These are phyloP conservation scores for Aphanomyces euteiches DNA, from an alignment of 352 stramenopile genomes.

Conservation along the genomic window DNA sequence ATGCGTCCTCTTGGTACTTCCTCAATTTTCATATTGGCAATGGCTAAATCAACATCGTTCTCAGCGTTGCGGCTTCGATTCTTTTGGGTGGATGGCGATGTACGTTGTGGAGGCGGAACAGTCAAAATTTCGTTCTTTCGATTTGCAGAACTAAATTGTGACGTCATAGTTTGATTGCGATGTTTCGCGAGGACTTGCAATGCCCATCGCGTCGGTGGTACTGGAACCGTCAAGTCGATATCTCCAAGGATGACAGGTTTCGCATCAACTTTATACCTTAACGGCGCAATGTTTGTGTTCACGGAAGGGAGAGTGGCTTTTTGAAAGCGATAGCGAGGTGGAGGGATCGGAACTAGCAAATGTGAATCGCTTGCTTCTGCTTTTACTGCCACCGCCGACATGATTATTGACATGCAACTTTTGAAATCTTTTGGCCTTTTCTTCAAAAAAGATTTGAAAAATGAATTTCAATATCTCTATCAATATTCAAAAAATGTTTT, in stretches of 20 bases:
- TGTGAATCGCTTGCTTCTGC: background rate
- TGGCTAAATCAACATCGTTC: too few species aligned
- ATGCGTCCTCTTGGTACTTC: too few species aligned
- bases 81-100: too few species aligned
- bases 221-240: background rate
- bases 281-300: background rate
- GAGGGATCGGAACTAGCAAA: background rate
- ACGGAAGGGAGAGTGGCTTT: background rate
- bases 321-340: background rate
- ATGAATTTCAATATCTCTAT: background rate
- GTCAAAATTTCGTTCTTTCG: background rate
- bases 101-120: too few species aligned
- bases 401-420: background rate
- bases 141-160: background rate
- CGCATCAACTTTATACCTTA: background rate
- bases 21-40: too few species aligned
- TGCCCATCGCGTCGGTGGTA: background rate
- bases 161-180: background rate
- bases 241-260: background rate
- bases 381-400: background rate
- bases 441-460: background rate
- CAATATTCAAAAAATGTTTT: constrained; percentile 9
- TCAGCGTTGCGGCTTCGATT: too few species aligned
- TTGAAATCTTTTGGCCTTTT: constrained; percentile 8
- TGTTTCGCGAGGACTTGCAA: background rate